Percentiles rank a stretch among this genome's conserved stretches.
Conservation (phyloP, 2,329 filamentous ascomycete genomes). For the Dryadomyces quercus-mongolicae region DNA sequence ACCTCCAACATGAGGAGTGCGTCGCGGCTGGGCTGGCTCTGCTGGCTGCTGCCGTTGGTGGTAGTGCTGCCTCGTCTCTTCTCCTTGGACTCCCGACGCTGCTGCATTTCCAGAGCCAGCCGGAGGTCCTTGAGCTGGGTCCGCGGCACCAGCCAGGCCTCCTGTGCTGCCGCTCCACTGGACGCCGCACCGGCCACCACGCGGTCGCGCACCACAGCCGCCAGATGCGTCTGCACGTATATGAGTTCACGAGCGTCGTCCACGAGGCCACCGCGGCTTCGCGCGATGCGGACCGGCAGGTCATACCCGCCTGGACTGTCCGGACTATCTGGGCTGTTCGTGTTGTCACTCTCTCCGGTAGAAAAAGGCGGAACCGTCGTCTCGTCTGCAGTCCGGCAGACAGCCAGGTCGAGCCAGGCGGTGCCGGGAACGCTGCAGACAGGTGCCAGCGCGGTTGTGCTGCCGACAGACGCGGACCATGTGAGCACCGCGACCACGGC, state of each 20-base stretch:
- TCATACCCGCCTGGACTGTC: no score
- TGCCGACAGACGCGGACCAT: not conserved
- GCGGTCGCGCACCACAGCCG: slow-evolving; percentile 45
- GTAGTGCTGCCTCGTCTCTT: no score
- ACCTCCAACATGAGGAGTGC: slow-evolving; percentile 56
- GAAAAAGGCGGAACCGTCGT: no score
- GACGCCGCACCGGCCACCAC: not conserved
- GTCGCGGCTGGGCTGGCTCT: not conserved
- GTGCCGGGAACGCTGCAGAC: slow-evolving; percentile 42
- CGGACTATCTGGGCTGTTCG: no score
- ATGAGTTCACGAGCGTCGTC: slow-evolving; percentile 37
- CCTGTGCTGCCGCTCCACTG: not conserved
- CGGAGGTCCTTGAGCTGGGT: slow-evolving; percentile 5
- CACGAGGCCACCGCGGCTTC: slow-evolving; percentile 4
- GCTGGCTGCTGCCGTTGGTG: no score
- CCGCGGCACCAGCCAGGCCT: slow-evolving; percentile 8
- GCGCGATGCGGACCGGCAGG: no score
- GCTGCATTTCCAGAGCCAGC: not conserved
- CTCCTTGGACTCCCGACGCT: not conserved
- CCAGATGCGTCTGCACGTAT: slow-evolving; percentile 61
- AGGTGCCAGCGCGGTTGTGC: slow-evolving; percentile 14
- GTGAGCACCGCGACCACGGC: no score
- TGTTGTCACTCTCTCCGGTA: no score
- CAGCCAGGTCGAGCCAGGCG: slow-evolving; percentile 48
- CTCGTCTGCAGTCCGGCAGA: slow-evolving; percentile 41